Conservation (phyloP, 1,284 basidiomycete genomes). For the Wallemia ichthyophaga region DNA sequence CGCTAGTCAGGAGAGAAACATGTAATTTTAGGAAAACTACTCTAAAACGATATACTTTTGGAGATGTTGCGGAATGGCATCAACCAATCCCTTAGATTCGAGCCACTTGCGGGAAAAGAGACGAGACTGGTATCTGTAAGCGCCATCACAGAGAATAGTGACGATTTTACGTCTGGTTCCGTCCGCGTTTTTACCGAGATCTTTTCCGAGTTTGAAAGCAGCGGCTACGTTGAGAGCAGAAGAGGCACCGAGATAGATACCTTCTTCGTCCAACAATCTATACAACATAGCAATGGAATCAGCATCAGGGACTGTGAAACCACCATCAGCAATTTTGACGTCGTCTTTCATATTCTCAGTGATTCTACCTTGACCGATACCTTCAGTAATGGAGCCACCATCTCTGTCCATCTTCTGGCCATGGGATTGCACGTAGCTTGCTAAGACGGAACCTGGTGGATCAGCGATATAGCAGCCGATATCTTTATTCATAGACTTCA, state of each 20-base stretch:
- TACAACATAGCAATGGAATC: constrained; percentile 85
- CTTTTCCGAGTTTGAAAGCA: constrained; percentile 57
- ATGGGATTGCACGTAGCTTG: constrained; percentile 55
- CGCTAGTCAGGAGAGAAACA: too few species aligned
- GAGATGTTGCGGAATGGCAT: constrained; percentile 52
- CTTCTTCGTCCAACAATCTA: constrained; percentile 67
- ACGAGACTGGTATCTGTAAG: constrained; percentile 64
- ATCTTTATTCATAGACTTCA: constrained; percentile 57
- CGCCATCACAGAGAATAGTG: constrained; percentile 78
- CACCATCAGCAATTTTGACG: constrained; percentile 45
- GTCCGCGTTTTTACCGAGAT: constrained; percentile 27
- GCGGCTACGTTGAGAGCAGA: constrained; percentile 87
- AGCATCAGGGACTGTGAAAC: constrained; percentile 59
- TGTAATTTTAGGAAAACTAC: too few species aligned
- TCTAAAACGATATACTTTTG: constrained; percentile 66
- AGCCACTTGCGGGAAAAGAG: constrained; percentile 92
- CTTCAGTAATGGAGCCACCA: constrained; percentile 72
- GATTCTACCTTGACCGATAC: constrained; percentile 87
- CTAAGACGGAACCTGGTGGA: constrained; percentile 76
- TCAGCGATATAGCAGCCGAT: constrained; percentile 84
- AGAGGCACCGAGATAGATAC: constrained; percentile 84
- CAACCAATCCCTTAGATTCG: constrained; percentile 42
- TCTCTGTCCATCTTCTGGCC: constrained; percentile 46
- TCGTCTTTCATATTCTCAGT: constrained; percentile 80
- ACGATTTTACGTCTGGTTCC: constrained; percentile 43